Evolutionary conservation across 2,329 filamentous ascomycete genomes (phyloP).

Genomic region (Cadophora malorum): DNA sequence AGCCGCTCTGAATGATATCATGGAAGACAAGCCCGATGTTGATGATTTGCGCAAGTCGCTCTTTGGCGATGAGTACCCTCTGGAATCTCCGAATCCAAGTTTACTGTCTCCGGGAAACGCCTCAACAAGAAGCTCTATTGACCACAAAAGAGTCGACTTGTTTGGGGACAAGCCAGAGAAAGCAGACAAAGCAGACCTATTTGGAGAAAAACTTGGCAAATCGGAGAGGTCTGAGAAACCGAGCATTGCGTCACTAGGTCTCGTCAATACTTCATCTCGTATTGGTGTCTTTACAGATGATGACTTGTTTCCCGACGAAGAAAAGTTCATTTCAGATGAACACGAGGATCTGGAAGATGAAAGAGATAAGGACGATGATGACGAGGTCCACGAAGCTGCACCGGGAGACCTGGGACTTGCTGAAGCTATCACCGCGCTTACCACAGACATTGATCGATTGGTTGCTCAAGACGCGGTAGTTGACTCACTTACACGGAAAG

Average conservation of each 20-base stretch:
- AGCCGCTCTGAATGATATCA: conserved; percentile 87
- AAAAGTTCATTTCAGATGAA: conserved; percentile 85
- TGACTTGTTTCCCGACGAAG: conserved; percentile 89
- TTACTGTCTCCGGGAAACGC: conserved; percentile 61
- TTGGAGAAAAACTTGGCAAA: conserved; percentile 48
- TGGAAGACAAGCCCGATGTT: conserved; percentile 77
- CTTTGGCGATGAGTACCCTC: conserved; percentile 60
- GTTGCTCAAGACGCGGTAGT: conserved; percentile 88
- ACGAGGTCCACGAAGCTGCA: conserved; percentile 91
- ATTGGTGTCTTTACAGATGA: conserved; percentile 94
- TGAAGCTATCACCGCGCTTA: conserved; percentile 89
- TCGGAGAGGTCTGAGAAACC: conserved; percentile 67
- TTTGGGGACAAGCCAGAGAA: conserved; percentile 62
- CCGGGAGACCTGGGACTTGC: conserved; percentile 92
- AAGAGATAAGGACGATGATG: conserved; percentile 67
- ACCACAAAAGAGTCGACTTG: conserved; percentile 55
- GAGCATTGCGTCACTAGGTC: conserved; percentile 87
- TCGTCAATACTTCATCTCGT: conserved; percentile 85
- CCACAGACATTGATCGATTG: conserved; percentile 88
- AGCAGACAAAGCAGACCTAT: conserved; percentile 67
- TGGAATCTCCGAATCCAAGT: conserved; percentile 53
- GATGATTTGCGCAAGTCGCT: conserved; percentile 71
- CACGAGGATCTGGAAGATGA: conserved; percentile 71
- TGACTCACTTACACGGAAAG: conserved; percentile 89
- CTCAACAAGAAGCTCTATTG: conserved; percentile 67